Base-by-base conservation (phyloP, 139 green algal genomes). In the Chlorella sp. region DNA sequence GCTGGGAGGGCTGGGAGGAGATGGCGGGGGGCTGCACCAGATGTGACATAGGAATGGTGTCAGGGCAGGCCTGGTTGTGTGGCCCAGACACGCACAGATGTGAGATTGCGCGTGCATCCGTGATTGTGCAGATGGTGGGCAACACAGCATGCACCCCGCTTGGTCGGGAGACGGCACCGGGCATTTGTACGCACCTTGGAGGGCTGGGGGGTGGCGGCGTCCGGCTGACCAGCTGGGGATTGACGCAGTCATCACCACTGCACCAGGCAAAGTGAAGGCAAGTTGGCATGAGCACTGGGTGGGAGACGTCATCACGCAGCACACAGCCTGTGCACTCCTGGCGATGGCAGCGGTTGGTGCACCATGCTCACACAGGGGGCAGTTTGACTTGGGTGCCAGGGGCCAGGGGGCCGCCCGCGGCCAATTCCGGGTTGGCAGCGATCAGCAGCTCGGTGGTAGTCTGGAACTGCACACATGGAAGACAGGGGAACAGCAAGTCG, bases 371-470 rank as follows among this genome's bases (percentile, higher is more conserved):
- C 60, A 47, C 63, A 57, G 68, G 78, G 18, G 85, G 85, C 30
- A 89, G 60, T 32, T 82, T 86, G 67, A 89, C 69, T 34, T 82
- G 69, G 65, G 63, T 74, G 71, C 72, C 72, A 13, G 78, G 78
- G n/a, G 44, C 28, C 26, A 89, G 47, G 36, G 83, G 32, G 30
- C 64, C 80, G 62, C 32, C 68, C 12, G 44, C 65, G 5, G 85
- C 47, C 15, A 89, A 56, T 16, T 82, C 80, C 20, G 85, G 85
- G 67, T 89, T 89, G 38, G 44, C 23, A 7, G 23, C 17, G 26
- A 26, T 30, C 39, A 89, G 57, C 20, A 86, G 76, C 17, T 21
- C 38, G 21, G 81, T 80, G 51, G 36, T 86, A 28, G 84, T 86
- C 51, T 81, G 62, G 84, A 88, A 88, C 73, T 82, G 74, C 57